Conservation (phyloP, 352 stramenopile species). For the Pythium volutum region DNA sequence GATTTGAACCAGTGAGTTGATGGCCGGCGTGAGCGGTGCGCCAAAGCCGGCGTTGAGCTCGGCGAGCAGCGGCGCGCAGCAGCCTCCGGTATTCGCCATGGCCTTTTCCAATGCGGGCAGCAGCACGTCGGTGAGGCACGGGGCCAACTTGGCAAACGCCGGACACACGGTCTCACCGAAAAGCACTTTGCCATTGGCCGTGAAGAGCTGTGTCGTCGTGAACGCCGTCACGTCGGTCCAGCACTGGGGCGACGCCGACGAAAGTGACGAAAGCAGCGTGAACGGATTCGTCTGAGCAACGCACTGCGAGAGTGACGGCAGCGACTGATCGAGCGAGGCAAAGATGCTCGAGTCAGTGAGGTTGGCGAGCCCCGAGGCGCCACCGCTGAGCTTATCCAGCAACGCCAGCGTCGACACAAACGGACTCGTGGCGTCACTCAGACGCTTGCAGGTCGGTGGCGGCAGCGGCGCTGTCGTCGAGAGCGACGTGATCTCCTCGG, state of each 20-base stretch:
- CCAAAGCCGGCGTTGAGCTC: constrained; percentile 4
- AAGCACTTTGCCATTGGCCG: neutral
- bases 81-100: neutral
- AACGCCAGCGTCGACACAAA: neutral
- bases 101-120: constrained; percentile 3
- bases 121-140: constrained; percentile 10
- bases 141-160: neutral
- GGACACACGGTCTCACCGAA: constrained; percentile 8
- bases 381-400: neutral
- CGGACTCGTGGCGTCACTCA: constrained; percentile 5
- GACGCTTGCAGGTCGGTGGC: constrained; percentile 5
- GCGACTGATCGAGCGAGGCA: neutral
- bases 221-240: neutral
- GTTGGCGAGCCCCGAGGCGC: neutral
- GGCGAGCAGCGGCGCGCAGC: neutral
- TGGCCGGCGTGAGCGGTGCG: neutral
- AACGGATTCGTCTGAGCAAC: constrained; percentile 2
- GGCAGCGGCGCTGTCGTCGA: neutral
- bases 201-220: neutral
- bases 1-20: neutral
- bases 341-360: neutral
- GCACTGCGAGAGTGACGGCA: constrained; percentile 12
- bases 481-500: neutral
- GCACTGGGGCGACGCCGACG: constrained; percentile 1
- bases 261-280: neutral